Evolutionary conservation across 441 rosid genomes (phyloP).

Genomic region (Kokia cookei): DNA sequence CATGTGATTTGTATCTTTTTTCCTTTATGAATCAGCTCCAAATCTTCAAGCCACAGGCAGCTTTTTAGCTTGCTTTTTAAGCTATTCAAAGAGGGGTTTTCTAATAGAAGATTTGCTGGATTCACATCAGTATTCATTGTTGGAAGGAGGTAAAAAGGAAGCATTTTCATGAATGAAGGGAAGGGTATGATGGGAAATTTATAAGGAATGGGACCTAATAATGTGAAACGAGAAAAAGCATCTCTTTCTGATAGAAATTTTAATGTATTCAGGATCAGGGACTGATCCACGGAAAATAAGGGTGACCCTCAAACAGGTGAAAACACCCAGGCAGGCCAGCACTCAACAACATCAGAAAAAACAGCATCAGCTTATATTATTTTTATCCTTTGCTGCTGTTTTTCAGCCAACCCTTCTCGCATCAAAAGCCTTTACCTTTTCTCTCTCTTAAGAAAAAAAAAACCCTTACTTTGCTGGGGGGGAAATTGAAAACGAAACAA

Average conservation of each 20-base stretch:
- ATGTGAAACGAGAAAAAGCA: constrained; percentile 3
- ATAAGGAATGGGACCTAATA: not conserved
- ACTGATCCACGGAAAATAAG: not conserved
- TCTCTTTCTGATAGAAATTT: constrained; percentile 2
- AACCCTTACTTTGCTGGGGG: not conserved
- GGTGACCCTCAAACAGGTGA: constrained; percentile 17
- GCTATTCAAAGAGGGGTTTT: not conserved
- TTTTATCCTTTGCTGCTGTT: constrained; percentile 12
- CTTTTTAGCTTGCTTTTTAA: not conserved
- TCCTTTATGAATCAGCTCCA: not conserved
- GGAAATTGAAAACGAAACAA: constrained; percentile 6
- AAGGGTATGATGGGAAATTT: constrained; percentile 12
- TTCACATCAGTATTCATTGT: not conserved
- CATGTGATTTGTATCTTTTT: not conserved
- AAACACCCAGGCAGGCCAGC: not conserved
- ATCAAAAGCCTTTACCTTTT: constrained; percentile 1
- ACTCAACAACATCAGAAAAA: constrained; percentile 14
- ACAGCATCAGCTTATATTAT: constrained; percentile 29
- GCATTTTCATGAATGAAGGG: not conserved
- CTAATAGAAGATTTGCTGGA: not conserved
- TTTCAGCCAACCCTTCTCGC: constrained; percentile 2
- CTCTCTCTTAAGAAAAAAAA: constrained; percentile 1
- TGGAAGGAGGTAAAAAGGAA: not conserved
- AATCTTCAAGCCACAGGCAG: not conserved
- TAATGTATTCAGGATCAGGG: too few species aligned